Conservation (phyloP, 768 basidiomycete species). For the Sistotremastrum niveocremeum region DNA sequence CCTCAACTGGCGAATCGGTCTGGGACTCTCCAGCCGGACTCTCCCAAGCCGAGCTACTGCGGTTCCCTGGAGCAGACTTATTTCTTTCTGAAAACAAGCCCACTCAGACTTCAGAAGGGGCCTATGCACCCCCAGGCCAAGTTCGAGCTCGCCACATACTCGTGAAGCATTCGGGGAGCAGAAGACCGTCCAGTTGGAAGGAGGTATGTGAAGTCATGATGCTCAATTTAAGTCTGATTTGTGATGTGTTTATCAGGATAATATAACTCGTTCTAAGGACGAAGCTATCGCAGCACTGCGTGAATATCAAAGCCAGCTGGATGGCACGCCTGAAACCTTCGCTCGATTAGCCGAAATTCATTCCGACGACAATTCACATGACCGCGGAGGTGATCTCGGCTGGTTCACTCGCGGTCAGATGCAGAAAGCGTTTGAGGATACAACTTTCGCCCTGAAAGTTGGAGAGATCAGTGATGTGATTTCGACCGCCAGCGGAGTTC, state of each 20-base stretch:
- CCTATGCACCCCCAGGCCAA: conserved; percentile 26
- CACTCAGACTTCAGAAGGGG: neutral
- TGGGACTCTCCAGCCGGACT: conserved; percentile 69
- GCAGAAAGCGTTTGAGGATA: conserved; percentile 97
- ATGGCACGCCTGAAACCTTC: conserved; percentile 42
- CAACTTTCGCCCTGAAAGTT: conserved; percentile 55
- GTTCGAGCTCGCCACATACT: conserved; percentile 93
- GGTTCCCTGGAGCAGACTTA: conserved; percentile 53
- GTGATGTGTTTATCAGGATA: conserved; percentile 24
- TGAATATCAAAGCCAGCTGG: conserved; percentile 49
- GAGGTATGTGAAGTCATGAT: conserved; percentile 34
- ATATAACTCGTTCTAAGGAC: conserved; percentile 77
- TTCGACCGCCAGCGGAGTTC: conserved; percentile 88
- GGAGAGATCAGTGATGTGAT: conserved; percentile 74
- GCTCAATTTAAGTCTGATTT: conserved; percentile 5
- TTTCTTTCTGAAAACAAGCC: conserved; percentile 23
- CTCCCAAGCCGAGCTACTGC: conserved; percentile 40
- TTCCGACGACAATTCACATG: conserved; percentile 85
- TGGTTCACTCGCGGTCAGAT: conserved; percentile 81
- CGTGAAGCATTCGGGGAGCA: conserved; percentile 77
- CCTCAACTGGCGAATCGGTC: conserved; percentile 47
- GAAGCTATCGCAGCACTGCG: conserved; percentile 77
- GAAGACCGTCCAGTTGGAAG: conserved; percentile 74
- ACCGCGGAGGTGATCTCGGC: conserved; percentile 77
- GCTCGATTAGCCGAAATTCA: conserved; percentile 57